A percentile compares a stretch with the other conserved stretches of the same genome.
Evolutionary conservation across 140 eudicot genomes (phyloP).

Genomic region (Erigeron philadelphicus): DNA sequence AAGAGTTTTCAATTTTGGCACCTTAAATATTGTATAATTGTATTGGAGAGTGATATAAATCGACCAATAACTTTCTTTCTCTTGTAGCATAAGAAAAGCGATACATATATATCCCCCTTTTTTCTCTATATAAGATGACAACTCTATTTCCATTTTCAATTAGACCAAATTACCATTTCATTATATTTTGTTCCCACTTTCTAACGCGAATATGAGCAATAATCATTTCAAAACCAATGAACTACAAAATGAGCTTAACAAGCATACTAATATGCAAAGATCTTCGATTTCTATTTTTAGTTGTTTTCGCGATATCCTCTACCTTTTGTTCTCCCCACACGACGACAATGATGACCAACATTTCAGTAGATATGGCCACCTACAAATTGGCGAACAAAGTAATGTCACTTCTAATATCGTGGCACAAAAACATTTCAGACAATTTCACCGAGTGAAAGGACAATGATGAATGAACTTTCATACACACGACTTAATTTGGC

Average conservation of each 20-base stretch:
- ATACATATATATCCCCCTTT: no score
- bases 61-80: no score
- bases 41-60: no score
- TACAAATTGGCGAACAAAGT: background rate
- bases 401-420: conserved; percentile 8
- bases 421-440: conserved; percentile 28
- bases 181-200: background rate
- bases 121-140: no score
- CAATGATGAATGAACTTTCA: background rate
- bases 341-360: background rate
- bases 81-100: no score
- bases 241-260: background rate
- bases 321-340: conserved; percentile 17
- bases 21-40: no score
- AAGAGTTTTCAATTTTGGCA: no score
- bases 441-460: conserved; percentile 22
- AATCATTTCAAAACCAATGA: conserved; percentile 17
- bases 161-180: background rate
- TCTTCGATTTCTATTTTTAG: conserved; percentile 18
- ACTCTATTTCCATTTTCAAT: background rate
- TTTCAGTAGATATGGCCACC: background rate
- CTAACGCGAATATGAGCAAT: conserved; percentile 4
- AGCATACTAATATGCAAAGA: conserved; percentile 9
- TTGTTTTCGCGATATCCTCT: conserved; percentile 16
- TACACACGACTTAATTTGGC: no score